Base-by-base conservation (phyloP, 257 asterid genomes). In the Salvia rosmarinus region DNA sequence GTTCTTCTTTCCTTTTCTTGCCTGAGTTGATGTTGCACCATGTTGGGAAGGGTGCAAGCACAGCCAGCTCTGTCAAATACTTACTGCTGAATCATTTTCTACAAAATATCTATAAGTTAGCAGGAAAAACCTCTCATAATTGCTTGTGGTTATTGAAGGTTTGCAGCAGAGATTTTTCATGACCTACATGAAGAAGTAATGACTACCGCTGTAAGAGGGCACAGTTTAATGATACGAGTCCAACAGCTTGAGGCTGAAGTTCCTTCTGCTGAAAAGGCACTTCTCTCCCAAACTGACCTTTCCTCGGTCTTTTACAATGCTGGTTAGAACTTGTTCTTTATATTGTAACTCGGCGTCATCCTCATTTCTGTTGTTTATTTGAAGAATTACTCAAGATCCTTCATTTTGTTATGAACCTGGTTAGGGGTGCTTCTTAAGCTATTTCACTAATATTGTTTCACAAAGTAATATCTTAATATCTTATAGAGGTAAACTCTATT, bases 181-280 rank as follows among this genome's bases (percentile, higher is more conserved):
- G 87, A 88, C 76, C 85, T 95, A 49, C 97, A 95, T 68, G 99
- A 95, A 67, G 94, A 95, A 74, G 95, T 91, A 74, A 81, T 88
- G 91, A 86, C 82, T 65, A 95, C 99, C 77, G 93, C 99, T 75
- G 82, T 97, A 59, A 89, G 96, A 80, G 98, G 99, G 77, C 91
- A 91, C 70, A 80, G 77, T 73, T 76, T 95, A 74, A 85, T 77
- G 84, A 79, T 64, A 75, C 90, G 99, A 46, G 98, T 91, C 43
- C 96, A 91, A 70, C 96, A 95, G 77, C 94, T 95, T 12, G 99
- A 95, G 85, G 81, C 86, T 54, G 97, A 91, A 58, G 73, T 91
- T 74, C 98, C 94, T 17, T 77, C 77, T 64, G 85, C 91, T 57
- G 98, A 95, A 85, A 91, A 83, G 80, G 92, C 92, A 71, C 86